A percentile compares a stretch with the other conserved stretches of the same genome.
phyloP scores from a whole-genome alignment of 345 rosid genomes.

The Pugionium cornutum region DNA sequence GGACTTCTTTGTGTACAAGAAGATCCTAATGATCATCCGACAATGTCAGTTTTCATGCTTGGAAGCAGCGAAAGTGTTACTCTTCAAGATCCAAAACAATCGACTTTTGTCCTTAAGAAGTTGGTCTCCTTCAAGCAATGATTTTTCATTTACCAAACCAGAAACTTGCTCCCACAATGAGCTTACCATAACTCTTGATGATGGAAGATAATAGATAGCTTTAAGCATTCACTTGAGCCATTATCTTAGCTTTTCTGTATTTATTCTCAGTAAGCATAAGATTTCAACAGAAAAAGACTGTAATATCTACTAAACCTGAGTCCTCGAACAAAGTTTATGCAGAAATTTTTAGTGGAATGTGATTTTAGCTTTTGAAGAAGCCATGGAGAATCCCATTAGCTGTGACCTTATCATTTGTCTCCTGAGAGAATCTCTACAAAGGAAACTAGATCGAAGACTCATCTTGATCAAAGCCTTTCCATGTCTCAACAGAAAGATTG shows the following conservation, averaged over 20 bases:
- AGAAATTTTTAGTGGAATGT: slow-evolving; percentile 41
- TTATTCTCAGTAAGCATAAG: not conserved
- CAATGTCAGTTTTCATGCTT: too few relatives aligned
- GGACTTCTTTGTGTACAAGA: not conserved
- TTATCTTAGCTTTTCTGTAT: too few relatives aligned
- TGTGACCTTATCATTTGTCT: slow-evolving; percentile 71
- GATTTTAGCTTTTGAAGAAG: slow-evolving; percentile 76
- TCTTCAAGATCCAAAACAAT: slow-evolving; percentile 55
- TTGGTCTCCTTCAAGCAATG: slow-evolving; percentile 48
- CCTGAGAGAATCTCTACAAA: slow-evolving; percentile 54
- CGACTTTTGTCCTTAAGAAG: slow-evolving; percentile 49
- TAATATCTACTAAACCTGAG: not conserved
- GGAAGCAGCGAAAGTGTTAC: not conserved
- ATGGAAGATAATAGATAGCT: slow-evolving; percentile 38
- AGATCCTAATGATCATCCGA: too few relatives aligned
- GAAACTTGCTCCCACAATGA: slow-evolving; percentile 51
- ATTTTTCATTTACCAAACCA: slow-evolving; percentile 51
- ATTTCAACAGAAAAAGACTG: not conserved
- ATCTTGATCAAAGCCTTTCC: slow-evolving; percentile 75
- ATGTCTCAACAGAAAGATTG: slow-evolving; percentile 74
- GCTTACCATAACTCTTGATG: slow-evolving; percentile 43
- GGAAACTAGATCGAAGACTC: slow-evolving; percentile 58
- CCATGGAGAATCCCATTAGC: slow-evolving; percentile 67
- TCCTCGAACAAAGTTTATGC: slow-evolving; percentile 1
- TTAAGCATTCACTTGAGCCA: slow-evolving; percentile 10